Evolutionary conservation across 345 rosid genomes (phyloP).

Genomic region (Aegle marmelos): DNA sequence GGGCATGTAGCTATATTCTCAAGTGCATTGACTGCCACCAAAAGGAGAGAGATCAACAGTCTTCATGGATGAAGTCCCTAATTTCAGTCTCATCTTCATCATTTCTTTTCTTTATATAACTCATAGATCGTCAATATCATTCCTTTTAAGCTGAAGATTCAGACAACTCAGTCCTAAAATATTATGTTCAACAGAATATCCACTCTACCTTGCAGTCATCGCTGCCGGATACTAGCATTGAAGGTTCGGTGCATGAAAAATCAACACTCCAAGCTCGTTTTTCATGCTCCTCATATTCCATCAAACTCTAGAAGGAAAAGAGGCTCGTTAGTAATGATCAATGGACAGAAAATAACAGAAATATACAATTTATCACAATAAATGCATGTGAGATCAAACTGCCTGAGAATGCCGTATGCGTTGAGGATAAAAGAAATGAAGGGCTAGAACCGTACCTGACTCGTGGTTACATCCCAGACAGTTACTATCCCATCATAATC

Average conservation of each 20-base stretch:
- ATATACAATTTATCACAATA: background rate
- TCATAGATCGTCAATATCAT: background rate
- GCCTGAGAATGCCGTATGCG: background rate
- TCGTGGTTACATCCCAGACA: constrained; percentile 55
- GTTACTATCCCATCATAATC: constrained; percentile 65
- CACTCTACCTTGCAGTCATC: constrained; percentile 55
- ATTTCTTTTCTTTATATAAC: background rate
- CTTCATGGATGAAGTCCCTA: background rate
- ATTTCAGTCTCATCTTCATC: background rate
- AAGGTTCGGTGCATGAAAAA: constrained; percentile 56
- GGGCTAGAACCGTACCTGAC: constrained; percentile 38
- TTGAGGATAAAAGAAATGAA: background rate
- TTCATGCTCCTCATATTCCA: constrained; percentile 68
- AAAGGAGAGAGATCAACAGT: background rate
- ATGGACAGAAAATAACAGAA: background rate
- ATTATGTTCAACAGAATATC: constrained; percentile 7
- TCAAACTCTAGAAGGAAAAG: constrained; percentile 40
- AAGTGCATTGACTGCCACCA: background rate
- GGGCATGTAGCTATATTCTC: background rate
- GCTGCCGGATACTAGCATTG: constrained; percentile 66
- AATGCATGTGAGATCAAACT: background rate
- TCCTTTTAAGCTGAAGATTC: background rate
- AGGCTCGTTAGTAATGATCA: background rate
- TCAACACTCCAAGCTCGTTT: constrained; percentile 72
- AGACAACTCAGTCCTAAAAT: background rate